Evolutionary conservation across 2,329 filamentous ascomycete genomes (phyloP), one percentile per base, ranked within the genome.

Genomic region (Myotisia sp.): DNA sequence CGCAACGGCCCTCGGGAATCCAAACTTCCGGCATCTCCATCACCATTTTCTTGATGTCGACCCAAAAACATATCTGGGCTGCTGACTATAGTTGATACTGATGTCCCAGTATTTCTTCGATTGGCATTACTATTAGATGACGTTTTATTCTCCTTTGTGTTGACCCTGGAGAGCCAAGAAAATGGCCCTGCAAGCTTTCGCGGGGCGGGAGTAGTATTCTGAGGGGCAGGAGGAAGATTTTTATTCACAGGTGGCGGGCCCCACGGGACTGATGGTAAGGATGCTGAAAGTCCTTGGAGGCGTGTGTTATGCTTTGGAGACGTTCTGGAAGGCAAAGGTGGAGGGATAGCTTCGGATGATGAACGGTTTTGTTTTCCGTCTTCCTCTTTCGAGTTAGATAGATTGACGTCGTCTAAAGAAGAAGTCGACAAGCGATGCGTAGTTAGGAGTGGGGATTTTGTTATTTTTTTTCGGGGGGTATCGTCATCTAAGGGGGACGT

Each of bases 121-220:
- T 59, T 59, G 18, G 45, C 49, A 21, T 50, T 42, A 20, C 68
- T 60, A 40, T 68, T 50, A 12, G 78, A 68, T 4, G 71, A 68
- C 8, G 74, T 68, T 33, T 71, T 67, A 26, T 63, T 54, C 34
- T 70, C 71, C 51, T 68, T 70, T 18, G 56, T 58, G 16, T 74
- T 71, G 53, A 68, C 77, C 44, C 83, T 67, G 20, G 82, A 83
- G 24, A 92, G 68, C 76, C 82, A 87, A 24, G 82, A 74, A 48
- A 92, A 92, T n/a, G 80, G 83, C 45, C 82, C 83, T 6, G 82
- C 86, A 36, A 92, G 70, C 55, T 90, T 92, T 50, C 84, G 69
- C 26, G 59, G 53, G 17, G 53, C 48, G 3, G 57, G 54, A 7
- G 50, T 43, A 12, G 50, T 44, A 1, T 46, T 40, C 13, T 59